Evolutionary conservation across 2,329 filamentous ascomycete genomes (phyloP).

Genomic region (Colletotrichum phormii): DNA sequence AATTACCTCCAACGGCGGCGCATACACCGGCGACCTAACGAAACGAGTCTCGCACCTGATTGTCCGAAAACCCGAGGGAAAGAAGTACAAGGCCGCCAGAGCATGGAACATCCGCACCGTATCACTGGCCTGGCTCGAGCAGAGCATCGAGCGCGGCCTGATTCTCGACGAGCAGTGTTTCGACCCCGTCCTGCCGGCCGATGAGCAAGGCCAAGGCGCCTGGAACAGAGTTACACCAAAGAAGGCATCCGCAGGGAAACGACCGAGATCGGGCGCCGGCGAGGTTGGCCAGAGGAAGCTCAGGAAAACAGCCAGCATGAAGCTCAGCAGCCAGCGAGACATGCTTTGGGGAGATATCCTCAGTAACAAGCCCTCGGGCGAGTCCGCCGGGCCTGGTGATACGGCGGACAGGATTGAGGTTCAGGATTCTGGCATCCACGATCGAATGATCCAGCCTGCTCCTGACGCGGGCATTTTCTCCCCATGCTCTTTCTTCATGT

Average conservation of each 20-base stretch:
- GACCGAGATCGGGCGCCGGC: constrained; percentile 62
- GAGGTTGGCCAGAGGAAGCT: constrained; percentile 81
- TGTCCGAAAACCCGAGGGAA: constrained; percentile 80
- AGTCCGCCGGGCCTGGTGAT: constrained; percentile 19
- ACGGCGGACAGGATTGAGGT: constrained; percentile 33
- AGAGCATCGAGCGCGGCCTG: constrained; percentile 88
- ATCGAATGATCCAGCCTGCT: constrained; percentile 37
- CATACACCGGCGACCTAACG: constrained; percentile 89
- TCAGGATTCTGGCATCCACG: constrained; percentile 46
- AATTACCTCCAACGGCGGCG: constrained; percentile 78
- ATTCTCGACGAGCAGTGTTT: constrained; percentile 89
- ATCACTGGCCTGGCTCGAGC: constrained; percentile 84
- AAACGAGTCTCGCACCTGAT: constrained; percentile 89
- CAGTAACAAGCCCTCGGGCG: constrained; percentile 48
- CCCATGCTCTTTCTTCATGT: constrained; percentile 68
- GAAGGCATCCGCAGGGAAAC: constrained; percentile 66
- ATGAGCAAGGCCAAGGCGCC: constrained; percentile 81
- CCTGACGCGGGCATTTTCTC: constrained; percentile 61
- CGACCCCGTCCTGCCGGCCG: constrained; percentile 76
- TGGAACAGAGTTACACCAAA: constrained; percentile 70
- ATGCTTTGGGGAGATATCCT: constrained; percentile 94
- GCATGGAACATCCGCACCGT: constrained; percentile 86
- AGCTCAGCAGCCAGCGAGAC: constrained; percentile 82
- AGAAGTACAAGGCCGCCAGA: constrained; percentile 90
- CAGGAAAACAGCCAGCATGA: constrained; percentile 87